These are phyloP conservation scores for Penicillium sp. DNA, from an alignment of 2,329 filamentous ascomycete genomes.

Conservation along the genomic window DNA sequence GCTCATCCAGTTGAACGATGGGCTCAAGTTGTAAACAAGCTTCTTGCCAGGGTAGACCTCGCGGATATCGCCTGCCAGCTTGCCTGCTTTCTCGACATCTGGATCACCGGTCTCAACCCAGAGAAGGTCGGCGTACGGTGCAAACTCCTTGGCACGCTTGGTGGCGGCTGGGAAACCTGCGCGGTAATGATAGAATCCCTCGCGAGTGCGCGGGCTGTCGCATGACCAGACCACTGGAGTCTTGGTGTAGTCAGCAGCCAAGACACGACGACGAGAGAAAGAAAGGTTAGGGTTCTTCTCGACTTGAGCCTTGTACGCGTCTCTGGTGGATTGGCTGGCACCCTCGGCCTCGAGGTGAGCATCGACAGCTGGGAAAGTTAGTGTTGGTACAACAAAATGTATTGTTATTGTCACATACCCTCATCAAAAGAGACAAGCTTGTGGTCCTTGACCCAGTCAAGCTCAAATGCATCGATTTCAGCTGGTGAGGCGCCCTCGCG, in stretches of 20 bases:
- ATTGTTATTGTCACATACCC: conserved; percentile 37
- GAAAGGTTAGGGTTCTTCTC: conserved; percentile 70
- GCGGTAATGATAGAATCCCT: conserved; percentile 61
- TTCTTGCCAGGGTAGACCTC: conserved; percentile 72
- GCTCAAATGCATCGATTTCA: conserved; percentile 84
- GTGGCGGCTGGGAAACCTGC: conserved; percentile 83
- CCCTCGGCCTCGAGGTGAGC: conserved; percentile 70
- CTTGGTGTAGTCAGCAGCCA: conserved; percentile 68
- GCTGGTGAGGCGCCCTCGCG: conserved; percentile 70
- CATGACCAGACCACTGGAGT: conserved; percentile 79
- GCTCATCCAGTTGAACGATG: conserved; percentile 98
- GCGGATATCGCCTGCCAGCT: conserved; percentile 76
- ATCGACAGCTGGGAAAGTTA: conserved; percentile 60
- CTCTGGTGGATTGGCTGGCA: conserved; percentile 62
- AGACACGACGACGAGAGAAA: conserved; percentile 70
- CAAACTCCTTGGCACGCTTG: conserved; percentile 89
- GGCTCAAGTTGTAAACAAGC: conserved; percentile 93
- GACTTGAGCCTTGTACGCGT: conserved; percentile 66
- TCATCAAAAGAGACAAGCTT: conserved; percentile 90
- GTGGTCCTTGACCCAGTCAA: conserved; percentile 82
- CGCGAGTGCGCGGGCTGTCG: conserved; percentile 88
- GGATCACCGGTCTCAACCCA: conserved; percentile 97
- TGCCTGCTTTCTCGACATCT: conserved; percentile 71
- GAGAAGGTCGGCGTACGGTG: conserved; percentile 87
- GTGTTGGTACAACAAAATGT: background rate